Conservation (phyloP, 148 eudicot species). For the Spergularia bocconei region DNA sequence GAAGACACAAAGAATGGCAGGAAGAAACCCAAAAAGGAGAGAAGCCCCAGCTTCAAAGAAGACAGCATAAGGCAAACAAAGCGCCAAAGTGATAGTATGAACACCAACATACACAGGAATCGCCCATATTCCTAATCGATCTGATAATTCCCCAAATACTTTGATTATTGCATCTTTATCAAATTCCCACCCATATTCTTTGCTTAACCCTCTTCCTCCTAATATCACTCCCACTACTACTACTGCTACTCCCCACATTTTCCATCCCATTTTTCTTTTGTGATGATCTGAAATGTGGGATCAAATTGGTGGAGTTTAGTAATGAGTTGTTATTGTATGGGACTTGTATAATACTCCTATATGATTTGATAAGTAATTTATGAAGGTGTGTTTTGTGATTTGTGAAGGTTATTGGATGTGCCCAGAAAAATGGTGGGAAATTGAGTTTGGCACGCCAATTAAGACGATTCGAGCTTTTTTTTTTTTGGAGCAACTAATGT, state of each 20-base stretch:
- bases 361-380: too few relatives aligned
- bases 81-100: constrained; percentile 63
- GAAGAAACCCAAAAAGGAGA: constrained; percentile 69
- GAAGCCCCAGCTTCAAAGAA: constrained; percentile 90
- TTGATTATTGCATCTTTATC: constrained; percentile 41
- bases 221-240: constrained; percentile 23
- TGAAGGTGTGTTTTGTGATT: too few relatives aligned
- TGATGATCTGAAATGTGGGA: background rate
- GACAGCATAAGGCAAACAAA: constrained; percentile 75
- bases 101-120: constrained; percentile 66
- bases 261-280: constrained; percentile 23
- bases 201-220: constrained; percentile 25
- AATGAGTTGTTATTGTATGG: too few relatives aligned
- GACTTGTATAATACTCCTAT: too few relatives aligned
- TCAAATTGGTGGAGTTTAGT: background rate
- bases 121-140: constrained; percentile 70
- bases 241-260: constrained; percentile 26
- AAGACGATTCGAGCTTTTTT: too few relatives aligned
- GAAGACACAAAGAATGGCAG: constrained; percentile 69
- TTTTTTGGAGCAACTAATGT: too few relatives aligned
- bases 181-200: constrained; percentile 28
- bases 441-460: too few relatives aligned
- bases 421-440: too few relatives aligned
- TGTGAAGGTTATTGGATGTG: too few relatives aligned
- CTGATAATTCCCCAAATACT: constrained; percentile 37